phyloP scores from a whole-genome alignment of 306 rosid species.

The Cicer bijugum region DNA sequence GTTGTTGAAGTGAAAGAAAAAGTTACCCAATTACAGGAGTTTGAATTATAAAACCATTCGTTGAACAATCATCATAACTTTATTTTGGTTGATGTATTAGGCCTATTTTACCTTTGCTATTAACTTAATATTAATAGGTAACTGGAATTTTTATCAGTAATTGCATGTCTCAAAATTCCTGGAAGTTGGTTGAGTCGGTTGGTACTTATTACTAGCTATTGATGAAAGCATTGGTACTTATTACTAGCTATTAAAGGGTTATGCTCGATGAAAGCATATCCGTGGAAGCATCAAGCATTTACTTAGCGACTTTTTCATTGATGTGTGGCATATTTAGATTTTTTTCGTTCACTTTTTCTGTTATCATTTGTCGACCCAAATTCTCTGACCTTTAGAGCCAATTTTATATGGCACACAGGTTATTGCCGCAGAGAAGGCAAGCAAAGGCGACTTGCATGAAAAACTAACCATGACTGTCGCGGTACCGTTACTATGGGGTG shows the following conservation, averaged over 20 bases:
- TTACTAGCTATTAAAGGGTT: not conserved
- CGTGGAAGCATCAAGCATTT: constrained; percentile 10
- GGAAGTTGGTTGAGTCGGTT: not conserved
- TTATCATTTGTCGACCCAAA: not conserved
- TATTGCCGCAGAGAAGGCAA: constrained; percentile 86
- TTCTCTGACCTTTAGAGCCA: constrained; percentile 23
- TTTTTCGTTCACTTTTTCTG: not conserved
- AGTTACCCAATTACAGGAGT: constrained; percentile 1
- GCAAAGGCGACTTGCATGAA: constrained; percentile 85
- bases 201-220: constrained; percentile 3
- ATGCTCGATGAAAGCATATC: not conserved
- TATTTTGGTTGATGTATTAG: not conserved
- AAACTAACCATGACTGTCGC: constrained; percentile 97
- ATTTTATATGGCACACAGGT: constrained; percentile 57
- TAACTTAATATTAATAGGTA: not conserved
- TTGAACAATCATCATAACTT: constrained; percentile 2
- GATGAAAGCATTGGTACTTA: constrained; percentile 1
- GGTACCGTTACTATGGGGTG: constrained; percentile 97
- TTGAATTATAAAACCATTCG: constrained; percentile 25
- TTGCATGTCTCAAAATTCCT: not conserved
- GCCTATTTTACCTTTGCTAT: constrained; percentile 7
- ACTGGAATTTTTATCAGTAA: constrained; percentile 14
- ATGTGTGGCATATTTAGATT: constrained; percentile 14
- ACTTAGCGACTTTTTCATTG: constrained; percentile 2
- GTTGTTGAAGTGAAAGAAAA: constrained; percentile 7